phyloP scores from a whole-genome alignment of 129 eudicot species.

The Centrapalus pauciflorus region DNA sequence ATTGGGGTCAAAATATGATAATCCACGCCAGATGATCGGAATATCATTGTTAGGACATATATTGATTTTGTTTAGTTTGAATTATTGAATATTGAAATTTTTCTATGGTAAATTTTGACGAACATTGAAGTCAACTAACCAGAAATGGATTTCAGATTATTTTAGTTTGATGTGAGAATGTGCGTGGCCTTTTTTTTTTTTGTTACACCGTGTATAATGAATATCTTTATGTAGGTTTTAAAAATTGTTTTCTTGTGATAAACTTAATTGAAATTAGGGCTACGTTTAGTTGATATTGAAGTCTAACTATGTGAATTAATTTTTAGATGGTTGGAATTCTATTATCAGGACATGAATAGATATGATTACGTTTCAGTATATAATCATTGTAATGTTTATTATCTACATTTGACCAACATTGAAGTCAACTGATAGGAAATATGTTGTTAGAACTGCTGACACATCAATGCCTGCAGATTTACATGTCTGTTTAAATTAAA shows the following conservation, averaged over 20 bases:
- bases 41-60: background rate
- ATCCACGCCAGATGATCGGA: background rate
- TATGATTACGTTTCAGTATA: background rate
- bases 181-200: background rate
- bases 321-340: background rate
- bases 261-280: background rate
- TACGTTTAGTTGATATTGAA: slow-evolving; percentile 6
- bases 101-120: background rate
- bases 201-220: background rate
- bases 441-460: background rate
- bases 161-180: background rate
- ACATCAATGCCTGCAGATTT: background rate
- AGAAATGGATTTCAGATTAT: slow-evolving; percentile 4
- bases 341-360: background rate
- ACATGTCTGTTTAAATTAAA: background rate
- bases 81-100: slow-evolving; percentile 6
- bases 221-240: background rate
- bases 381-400: background rate
- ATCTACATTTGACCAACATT: background rate
- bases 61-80: background rate
- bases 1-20: background rate
- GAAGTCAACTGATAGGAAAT: background rate
- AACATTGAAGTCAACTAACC: background rate
- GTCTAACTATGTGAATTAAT: background rate
- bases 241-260: background rate